These are phyloP conservation scores for Juglanconis oblonga DNA, from an alignment of 2,329 filamentous ascomycete genomes.

Conservation along the genomic window DNA sequence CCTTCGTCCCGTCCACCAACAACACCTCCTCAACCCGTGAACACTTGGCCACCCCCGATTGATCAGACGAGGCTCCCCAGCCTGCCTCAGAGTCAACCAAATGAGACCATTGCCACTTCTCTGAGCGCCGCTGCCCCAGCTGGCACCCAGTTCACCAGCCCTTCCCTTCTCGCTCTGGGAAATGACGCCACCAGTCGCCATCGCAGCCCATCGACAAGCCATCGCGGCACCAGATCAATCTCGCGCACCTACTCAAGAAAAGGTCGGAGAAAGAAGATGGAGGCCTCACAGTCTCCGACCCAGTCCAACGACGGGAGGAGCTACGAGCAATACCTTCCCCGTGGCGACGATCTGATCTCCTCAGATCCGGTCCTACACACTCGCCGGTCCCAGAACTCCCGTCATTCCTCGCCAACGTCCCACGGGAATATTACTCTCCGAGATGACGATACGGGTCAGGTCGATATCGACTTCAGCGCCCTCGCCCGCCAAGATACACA, in stretches of 20 bases:
- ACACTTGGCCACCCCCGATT: not conserved
- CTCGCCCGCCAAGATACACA: constrained; percentile 38
- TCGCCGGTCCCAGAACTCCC: not conserved
- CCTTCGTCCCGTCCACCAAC: not conserved
- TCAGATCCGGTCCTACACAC: constrained; percentile 24
- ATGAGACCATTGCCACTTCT: not conserved
- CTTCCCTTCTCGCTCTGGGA: not conserved
- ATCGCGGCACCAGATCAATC: not conserved
- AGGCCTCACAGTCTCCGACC: constrained; percentile 51
- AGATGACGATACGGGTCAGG: constrained; percentile 49
- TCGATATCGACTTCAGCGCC: constrained; percentile 41
- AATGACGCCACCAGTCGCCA: not conserved
- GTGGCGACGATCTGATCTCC: constrained; percentile 20
- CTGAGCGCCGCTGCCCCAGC: not conserved
- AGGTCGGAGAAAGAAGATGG: constrained; percentile 32
- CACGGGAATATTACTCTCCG: constrained; percentile 34
- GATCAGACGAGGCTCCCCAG: not conserved
- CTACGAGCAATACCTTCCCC: constrained; percentile 43
- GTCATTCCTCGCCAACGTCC: constrained; percentile 1
- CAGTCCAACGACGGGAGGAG: constrained; percentile 56
- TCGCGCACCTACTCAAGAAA: not conserved
- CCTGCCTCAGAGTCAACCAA: not conserved
- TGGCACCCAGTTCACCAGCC: not conserved
- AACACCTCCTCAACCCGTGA: not conserved
- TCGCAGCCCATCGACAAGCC: not conserved